Evolutionary conservation across 2,329 filamentous ascomycete genomes (phyloP).

Genomic region (Calonectria ilicicola): DNA sequence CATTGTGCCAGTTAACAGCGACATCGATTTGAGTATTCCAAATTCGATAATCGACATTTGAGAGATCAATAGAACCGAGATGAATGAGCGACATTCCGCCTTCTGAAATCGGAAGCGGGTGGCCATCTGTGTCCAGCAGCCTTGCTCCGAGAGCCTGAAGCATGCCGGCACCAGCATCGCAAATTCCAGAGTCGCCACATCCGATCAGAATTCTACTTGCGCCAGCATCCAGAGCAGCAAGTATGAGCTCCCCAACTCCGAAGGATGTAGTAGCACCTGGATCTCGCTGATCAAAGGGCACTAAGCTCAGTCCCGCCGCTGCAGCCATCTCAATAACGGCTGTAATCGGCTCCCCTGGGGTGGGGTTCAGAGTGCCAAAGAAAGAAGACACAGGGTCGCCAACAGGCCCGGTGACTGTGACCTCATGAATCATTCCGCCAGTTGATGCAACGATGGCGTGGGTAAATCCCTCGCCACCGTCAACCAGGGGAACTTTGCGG

Average conservation of each 20-base stretch:
- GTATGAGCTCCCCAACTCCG: slow-evolving; percentile 63
- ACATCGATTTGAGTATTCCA: slow-evolving; percentile 56
- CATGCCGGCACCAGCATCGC: slow-evolving; percentile 66
- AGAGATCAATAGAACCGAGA: slow-evolving; percentile 54
- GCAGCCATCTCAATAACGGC: slow-evolving; percentile 66
- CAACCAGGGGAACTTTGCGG: slow-evolving; percentile 62
- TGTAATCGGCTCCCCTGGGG: slow-evolving; percentile 43
- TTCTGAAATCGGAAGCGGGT: slow-evolving; percentile 50
- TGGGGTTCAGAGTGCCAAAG: slow-evolving; percentile 57
- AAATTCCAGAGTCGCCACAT: slow-evolving; percentile 66
- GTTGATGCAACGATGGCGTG: slow-evolving; percentile 58
- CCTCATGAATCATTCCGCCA: slow-evolving; percentile 50
- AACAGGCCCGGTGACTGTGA: slow-evolving; percentile 58
- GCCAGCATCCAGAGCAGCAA: slow-evolving; percentile 58
- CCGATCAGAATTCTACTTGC: slow-evolving; percentile 60
- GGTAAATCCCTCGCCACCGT: slow-evolving; percentile 66
- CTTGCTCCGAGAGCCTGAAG: slow-evolving; percentile 63
- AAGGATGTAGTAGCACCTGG: slow-evolving; percentile 62
- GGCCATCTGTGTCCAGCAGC: slow-evolving; percentile 53
- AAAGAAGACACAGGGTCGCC: slow-evolving; percentile 55
- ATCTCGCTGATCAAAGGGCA: slow-evolving; percentile 57
- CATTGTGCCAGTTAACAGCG: slow-evolving; percentile 64
- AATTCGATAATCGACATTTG: slow-evolving; percentile 47
- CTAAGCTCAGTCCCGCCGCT: slow-evolving; percentile 62
- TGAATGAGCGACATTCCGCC: slow-evolving; percentile 55